Evolutionary conservation across 2,329 filamentous ascomycete genomes (phyloP).

Genomic region (Ophioceras dolichostomum): DNA sequence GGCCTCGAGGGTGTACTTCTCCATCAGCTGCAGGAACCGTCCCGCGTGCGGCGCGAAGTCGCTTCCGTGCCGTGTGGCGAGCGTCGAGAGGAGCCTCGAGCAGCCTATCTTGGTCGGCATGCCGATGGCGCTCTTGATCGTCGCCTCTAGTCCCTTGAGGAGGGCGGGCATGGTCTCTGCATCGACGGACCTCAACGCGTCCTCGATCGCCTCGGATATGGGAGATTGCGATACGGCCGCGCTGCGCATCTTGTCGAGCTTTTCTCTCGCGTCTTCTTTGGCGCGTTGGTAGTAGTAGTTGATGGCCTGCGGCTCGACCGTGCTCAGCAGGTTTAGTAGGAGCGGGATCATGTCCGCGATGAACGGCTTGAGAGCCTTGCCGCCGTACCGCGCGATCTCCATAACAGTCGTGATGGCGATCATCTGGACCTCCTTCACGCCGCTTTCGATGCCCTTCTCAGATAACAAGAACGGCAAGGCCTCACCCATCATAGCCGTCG

Average conservation of each 20-base stretch:
- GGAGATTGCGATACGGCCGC: conserved; percentile 75
- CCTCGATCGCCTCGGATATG: conserved; percentile 83
- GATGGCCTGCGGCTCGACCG: conserved; percentile 76
- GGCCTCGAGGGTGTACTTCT: conserved; percentile 74
- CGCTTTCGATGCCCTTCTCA: conserved; percentile 77
- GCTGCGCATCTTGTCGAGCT: conserved; percentile 80
- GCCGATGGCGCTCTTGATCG: conserved; percentile 77
- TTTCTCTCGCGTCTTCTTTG: conserved; percentile 73
- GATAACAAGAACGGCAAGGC: conserved; percentile 87
- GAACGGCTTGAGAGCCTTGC: conserved; percentile 66
- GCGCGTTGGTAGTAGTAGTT: conserved; percentile 91
- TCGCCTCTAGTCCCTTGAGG: conserved; percentile 58
- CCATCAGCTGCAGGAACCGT: conserved; percentile 62
- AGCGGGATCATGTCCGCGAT: conserved; percentile 72
- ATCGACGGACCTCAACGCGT: conserved; percentile 76
- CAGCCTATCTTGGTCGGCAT: conserved; percentile 92
- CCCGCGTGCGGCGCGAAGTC: conserved; percentile 67
- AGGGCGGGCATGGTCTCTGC: conserved; percentile 64
- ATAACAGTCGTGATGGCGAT: conserved; percentile 78
- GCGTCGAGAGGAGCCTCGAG: conserved; percentile 68
- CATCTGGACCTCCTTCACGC: conserved; percentile 72
- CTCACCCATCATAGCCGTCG: conserved; percentile 69
- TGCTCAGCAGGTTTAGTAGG: conserved; percentile 71
- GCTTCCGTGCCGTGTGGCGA: conserved; percentile 68
- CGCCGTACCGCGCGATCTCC: conserved; percentile 81